phyloP scores from a whole-genome alignment of 441 rosid species.

The Geranium incanum region DNA sequence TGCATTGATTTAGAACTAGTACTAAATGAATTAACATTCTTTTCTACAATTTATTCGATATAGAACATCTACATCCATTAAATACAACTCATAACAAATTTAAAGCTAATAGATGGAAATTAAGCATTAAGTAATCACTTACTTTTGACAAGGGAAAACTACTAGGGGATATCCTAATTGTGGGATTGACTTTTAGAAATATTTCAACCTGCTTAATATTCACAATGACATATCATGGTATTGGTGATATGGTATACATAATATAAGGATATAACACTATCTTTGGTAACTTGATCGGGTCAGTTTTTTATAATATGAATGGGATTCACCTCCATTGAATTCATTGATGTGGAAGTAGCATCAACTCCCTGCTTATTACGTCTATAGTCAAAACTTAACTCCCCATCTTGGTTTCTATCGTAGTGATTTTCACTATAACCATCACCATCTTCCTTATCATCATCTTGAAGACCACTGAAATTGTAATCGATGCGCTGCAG shows the following conservation, averaged over 20 bases:
- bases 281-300: not conserved
- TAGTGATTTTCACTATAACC: conserved; percentile 12
- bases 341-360: conserved; percentile 41
- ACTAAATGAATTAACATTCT: not conserved
- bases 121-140: not conserved
- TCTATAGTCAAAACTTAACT: conserved; percentile 75
- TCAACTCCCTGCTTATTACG: conserved; percentile 42
- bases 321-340: conserved; percentile 54
- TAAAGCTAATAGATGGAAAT: not conserved
- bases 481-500: conserved; percentile 82
- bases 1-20: not conserved
- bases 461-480: conserved; percentile 60
- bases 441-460: conserved; percentile 47
- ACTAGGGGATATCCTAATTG: not conserved
- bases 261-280: not conserved
- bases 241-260: not conserved
- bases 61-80: not conserved
- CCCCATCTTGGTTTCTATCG: conserved; percentile 47
- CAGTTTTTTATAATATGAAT: not conserved
- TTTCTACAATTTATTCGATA: not conserved
- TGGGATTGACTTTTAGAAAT: not conserved
- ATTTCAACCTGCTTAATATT: not conserved
- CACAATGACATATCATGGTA: not conserved
- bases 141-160: not conserved
- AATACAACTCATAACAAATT: not conserved